Conservation (phyloP, 1,139 yeast species). For the Debaryomyces udenii region DNA sequence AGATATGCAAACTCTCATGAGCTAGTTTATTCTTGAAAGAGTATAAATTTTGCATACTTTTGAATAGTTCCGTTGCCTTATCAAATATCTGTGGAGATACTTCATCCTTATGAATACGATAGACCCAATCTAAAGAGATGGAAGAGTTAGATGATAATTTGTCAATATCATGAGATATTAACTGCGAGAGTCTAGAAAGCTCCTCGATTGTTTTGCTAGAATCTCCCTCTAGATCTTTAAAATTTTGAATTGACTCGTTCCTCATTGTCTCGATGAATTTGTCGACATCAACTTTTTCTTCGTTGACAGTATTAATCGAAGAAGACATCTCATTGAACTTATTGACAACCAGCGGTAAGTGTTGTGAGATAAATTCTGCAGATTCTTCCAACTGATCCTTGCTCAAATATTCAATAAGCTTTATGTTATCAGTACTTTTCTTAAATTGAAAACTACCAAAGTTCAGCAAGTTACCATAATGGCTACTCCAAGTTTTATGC, state of each 20-base stretch:
- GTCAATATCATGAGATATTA: conserved; percentile 22
- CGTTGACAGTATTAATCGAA: conserved; percentile 27
- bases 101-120: conserved; percentile 20
- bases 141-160: conserved; percentile 15
- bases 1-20: conserved; percentile 28
- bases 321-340: conserved; percentile 46
- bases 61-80: conserved; percentile 17
- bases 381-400: conserved; percentile 25
- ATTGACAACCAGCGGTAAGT: conserved; percentile 36
- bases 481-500: conserved; percentile 49
- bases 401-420: conserved; percentile 30
- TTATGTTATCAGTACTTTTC: conserved; percentile 14
- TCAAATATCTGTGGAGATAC: conserved; percentile 19
- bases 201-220: conserved; percentile 5
- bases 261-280: conserved; percentile 35
- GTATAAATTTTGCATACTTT: conserved; percentile 20
- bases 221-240: conserved; percentile 24
- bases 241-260: conserved; percentile 36
- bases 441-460: conserved; percentile 33
- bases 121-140: conserved; percentile 17
- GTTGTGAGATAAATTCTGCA: conserved; percentile 26
- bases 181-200: conserved; percentile 9
- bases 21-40: conserved; percentile 32
- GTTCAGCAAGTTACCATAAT: conserved; percentile 41
- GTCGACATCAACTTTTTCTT: conserved; percentile 34